phyloP scores from a whole-genome alignment of 345 rosid genomes.

The Capsella bursapastoris region DNA sequence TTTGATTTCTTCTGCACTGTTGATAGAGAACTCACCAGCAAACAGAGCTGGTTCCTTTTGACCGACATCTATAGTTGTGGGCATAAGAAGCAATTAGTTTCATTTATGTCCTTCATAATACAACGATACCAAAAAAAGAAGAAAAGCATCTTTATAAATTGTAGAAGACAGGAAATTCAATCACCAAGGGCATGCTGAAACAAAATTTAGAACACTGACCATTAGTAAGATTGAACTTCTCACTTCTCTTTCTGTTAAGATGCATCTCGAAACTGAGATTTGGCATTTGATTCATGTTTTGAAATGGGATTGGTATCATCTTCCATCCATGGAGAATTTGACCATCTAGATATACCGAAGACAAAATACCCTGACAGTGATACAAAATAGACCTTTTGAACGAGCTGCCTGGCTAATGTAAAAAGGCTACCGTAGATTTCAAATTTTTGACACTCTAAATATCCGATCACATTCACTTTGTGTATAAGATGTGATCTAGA shows the following conservation, averaged over 20 bases:
- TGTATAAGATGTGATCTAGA: not conserved
- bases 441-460: not conserved
- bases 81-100: conserved; percentile 1
- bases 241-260: conserved; percentile 34
- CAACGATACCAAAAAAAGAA: not conserved
- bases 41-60: conserved; percentile 70
- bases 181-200: not conserved
- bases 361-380: conserved; percentile 71
- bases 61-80: conserved; percentile 50
- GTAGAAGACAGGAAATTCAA: conserved; percentile 4
- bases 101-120: not conserved
- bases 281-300: conserved; percentile 63
- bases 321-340: conserved; percentile 71
- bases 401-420: conserved; percentile 9
- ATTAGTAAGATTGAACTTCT: conserved; percentile 39
- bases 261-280: conserved; percentile 49
- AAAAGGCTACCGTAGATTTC: not conserved
- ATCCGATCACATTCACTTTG: conserved; percentile 5
- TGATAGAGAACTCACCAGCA: conserved; percentile 60
- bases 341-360: conserved; percentile 72
- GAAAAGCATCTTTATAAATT: not conserved
- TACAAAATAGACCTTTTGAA: conserved; percentile 5
- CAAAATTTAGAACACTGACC: conserved; percentile 41
- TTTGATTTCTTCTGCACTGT: conserved; percentile 51
- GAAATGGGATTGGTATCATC: conserved; percentile 77